A percentile compares a stretch with the other conserved stretches of the same genome.
Conservation (phyloP, 192 early-diverging fungal genomes). For the Coemansia sp. region DNA sequence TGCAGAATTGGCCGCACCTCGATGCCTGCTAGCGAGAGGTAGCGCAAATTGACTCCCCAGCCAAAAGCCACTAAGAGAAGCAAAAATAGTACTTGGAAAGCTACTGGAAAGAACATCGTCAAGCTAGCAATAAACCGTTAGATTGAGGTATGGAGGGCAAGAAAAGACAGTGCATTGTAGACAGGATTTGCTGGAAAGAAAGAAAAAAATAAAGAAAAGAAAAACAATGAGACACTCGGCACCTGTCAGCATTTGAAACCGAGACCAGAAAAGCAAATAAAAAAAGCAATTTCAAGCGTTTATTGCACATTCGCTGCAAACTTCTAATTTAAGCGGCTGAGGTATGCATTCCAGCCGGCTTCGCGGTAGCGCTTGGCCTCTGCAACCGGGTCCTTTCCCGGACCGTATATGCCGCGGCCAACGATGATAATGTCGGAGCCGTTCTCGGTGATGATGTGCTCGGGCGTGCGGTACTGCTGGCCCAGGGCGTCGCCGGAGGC, state of each 20-base stretch:
- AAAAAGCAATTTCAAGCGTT: background rate
- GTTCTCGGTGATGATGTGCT: conserved; percentile 78
- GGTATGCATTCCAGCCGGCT: conserved; percentile 96
- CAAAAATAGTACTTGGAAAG: conserved; percentile 50
- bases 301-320: background rate
- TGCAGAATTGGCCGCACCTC: conserved; percentile 37
- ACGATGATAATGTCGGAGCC: conserved; percentile 98
- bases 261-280: background rate
- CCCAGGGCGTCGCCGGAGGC: conserved; percentile 84
- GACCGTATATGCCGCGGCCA: conserved; percentile 94
- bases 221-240: background rate
- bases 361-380: conserved; percentile 86
- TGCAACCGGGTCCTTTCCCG: conserved; percentile 64
- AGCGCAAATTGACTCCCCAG: conserved; percentile 45
- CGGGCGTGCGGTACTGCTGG: conserved; percentile 94
- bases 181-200: background rate
- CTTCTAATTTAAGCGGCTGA: conserved; percentile 52
- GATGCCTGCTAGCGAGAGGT: conserved; percentile 36
- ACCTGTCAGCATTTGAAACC: background rate
- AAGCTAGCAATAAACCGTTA: conserved; percentile 4
- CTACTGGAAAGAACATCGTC: conserved; percentile 40
- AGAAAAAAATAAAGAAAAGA: background rate
- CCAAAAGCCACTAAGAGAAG: conserved; percentile 38
- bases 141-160: background rate
- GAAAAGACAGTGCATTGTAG: background rate